A percentile compares a stretch with the other conserved stretches of the same genome.
Evolutionary conservation across 163 green algal genomes (phyloP).

Genomic region (Coccomyxa subellipsoidea): DNA sequence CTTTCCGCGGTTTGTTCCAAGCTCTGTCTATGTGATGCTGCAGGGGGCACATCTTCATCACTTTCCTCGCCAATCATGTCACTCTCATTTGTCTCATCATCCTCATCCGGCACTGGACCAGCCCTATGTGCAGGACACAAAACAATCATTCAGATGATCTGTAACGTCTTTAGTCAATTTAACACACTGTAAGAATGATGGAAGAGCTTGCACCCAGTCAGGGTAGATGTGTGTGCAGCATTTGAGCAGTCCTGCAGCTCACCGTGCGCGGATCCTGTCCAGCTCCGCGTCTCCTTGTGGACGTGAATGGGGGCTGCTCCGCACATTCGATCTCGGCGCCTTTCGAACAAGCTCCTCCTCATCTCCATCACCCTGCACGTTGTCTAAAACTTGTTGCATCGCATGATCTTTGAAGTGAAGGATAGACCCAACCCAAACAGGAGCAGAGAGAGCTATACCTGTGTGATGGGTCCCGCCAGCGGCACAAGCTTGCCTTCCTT

Average conservation of each 20-base stretch:
- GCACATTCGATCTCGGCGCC: background rate
- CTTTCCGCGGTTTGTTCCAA: too few relatives aligned
- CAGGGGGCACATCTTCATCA: background rate
- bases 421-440: too few relatives aligned
- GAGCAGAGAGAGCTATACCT: too few relatives aligned
- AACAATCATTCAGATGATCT: background rate
- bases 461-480: too few relatives aligned
- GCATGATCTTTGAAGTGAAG: too few relatives aligned
- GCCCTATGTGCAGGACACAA: background rate
- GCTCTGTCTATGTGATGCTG: too few relatives aligned
- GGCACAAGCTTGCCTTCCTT: conserved; percentile 3
- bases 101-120: background rate
- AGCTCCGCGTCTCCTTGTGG: background rate
- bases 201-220: too few relatives aligned
- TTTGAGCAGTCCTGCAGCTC: background rate
- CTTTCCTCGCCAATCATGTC: conserved; percentile 1
- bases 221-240: too few relatives aligned
- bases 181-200: too few relatives aligned
- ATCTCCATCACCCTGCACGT: background rate
- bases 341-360: background rate
- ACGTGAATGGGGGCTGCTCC: background rate
- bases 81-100: background rate
- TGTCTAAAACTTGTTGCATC: background rate
- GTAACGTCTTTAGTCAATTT: too few relatives aligned
- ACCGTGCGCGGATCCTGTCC: background rate